Conservation (phyloP, 192 early-diverging fungal species). For the Globomyces pollinis-pini region DNA sequence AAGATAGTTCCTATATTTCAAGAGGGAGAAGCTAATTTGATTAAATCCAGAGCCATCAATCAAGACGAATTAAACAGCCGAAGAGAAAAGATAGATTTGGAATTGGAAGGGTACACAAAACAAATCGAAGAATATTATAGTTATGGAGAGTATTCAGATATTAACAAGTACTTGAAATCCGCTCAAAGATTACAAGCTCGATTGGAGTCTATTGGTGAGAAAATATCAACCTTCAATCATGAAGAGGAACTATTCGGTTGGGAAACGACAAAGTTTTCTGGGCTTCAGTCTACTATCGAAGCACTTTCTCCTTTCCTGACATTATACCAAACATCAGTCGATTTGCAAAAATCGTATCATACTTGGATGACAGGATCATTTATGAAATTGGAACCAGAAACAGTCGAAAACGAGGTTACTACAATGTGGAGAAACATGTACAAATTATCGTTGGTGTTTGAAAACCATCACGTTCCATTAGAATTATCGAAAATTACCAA, state of each 20-base stretch:
- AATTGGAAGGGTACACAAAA: slow-evolving; percentile 51
- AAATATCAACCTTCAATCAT: slow-evolving; percentile 39
- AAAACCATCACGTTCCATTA: slow-evolving; percentile 34
- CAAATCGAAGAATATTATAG: slow-evolving; percentile 54
- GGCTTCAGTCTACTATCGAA: slow-evolving; percentile 30
- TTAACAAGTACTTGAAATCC: slow-evolving; percentile 51
- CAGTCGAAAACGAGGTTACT: slow-evolving; percentile 50
- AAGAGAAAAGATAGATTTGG: slow-evolving; percentile 38
- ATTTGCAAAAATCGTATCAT: slow-evolving; percentile 53
- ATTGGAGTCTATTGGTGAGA: slow-evolving; percentile 45
- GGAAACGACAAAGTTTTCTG: slow-evolving; percentile 44
- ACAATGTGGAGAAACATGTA: slow-evolving; percentile 56
- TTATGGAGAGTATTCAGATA: slow-evolving; percentile 51
- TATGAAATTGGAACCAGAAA: slow-evolving; percentile 51
- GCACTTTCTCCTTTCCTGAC: slow-evolving; percentile 44
- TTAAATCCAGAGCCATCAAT: slow-evolving; percentile 34
- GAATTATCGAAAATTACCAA: slow-evolving; percentile 52
- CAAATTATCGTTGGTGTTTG: slow-evolving; percentile 38
- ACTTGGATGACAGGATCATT: slow-evolving; percentile 56
- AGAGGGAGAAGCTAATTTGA: slow-evolving; percentile 41
- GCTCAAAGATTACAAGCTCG: slow-evolving; percentile 50
- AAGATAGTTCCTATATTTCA: slow-evolving; percentile 42
- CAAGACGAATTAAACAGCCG: slow-evolving; percentile 50
- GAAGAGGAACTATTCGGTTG: slow-evolving; percentile 55
- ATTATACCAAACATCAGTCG: slow-evolving; percentile 54